These are phyloP conservation scores for Malus domestica DNA, from an alignment of 306 rosid species.

Conservation along the genomic window ASM211411v1 NC_041789.1:32449501-32450000, in stretches of 20 bases:
- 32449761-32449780: neutral
- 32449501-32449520: neutral
- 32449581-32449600: neutral
- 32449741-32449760: neutral
- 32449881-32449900: slow-evolving; percentile 34
- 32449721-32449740: slow-evolving; percentile 45
- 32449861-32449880: neutral
- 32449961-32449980: slow-evolving; percentile 68
- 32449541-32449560: neutral
- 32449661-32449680: slow-evolving; percentile 97
- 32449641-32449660: slow-evolving; percentile 92
- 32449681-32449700: slow-evolving; percentile 94
- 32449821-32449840: neutral
- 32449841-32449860: neutral
- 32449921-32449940: slow-evolving; percentile 92
- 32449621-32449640: slow-evolving; percentile 74
- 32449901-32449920: slow-evolving; percentile 96
- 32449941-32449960: slow-evolving; percentile 94
- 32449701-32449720: slow-evolving; percentile 84
- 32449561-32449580: neutral
- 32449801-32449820: neutral
- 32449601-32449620: slow-evolving; percentile 1
- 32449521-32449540: neutral
- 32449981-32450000: slow-evolving; percentile 80
- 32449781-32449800: neutral